Conservation (phyloP, 1,284 basidiomycete species). For the Mrakiaceae sp. region DNA sequence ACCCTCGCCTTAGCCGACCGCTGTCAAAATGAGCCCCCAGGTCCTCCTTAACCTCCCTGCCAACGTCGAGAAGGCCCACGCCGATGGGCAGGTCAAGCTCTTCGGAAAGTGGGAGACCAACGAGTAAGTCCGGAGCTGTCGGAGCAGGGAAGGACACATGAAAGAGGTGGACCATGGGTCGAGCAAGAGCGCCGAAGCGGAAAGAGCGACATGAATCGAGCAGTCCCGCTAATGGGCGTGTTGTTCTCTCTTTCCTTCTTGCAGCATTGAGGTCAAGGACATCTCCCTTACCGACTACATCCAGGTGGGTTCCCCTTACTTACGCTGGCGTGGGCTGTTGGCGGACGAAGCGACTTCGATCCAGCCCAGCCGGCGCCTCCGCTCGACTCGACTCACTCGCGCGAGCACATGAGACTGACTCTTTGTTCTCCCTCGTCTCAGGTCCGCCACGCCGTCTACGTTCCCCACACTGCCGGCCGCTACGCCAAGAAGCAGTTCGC, state of each 20-base stretch:
- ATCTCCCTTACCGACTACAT: constrained; percentile 99
- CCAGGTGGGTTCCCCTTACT: constrained; percentile 43
- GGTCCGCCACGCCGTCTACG: constrained; percentile 89
- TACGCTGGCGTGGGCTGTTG: too few relatives aligned
- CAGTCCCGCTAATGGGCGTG: too few relatives aligned
- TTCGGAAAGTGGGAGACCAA: constrained; percentile 96
- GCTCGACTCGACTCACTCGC: too few relatives aligned
- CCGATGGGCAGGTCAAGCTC: constrained; percentile 66
- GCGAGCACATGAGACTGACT: too few relatives aligned
- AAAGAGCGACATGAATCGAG: background rate
- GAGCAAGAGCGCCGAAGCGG: background rate
- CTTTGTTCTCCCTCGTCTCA: background rate
- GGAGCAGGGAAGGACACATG: constrained; percentile 7
- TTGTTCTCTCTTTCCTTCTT: constrained; percentile 17
- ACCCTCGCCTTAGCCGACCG: background rate
- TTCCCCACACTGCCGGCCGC: constrained; percentile 97
- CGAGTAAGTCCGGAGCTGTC: constrained; percentile 54
- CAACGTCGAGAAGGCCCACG: constrained; percentile 70
- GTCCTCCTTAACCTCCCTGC: constrained; percentile 45
- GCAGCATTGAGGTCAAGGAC: constrained; percentile 95
- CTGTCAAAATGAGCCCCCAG: background rate
- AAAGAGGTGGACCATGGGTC: too few relatives aligned
- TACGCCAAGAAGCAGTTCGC: constrained; percentile 99
- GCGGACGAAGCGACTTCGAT: too few relatives aligned
- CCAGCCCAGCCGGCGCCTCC: too few relatives aligned